Evolutionary conservation across 306 rosid genomes (phyloP).

Genomic region (Malus sieversii): DNA sequence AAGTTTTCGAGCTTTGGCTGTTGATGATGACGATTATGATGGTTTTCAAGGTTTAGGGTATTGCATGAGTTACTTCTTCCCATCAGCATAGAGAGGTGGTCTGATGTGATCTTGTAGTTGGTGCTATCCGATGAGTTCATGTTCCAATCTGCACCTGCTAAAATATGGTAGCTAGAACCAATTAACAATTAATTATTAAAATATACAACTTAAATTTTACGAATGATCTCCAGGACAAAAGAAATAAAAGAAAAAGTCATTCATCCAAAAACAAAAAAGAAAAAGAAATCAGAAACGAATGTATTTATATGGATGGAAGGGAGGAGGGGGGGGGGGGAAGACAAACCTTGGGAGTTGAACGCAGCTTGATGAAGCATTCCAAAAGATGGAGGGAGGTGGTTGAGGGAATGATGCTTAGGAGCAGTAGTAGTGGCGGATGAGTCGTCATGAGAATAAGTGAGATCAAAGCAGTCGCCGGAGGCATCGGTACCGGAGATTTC

Average conservation of each 20-base stretch:
- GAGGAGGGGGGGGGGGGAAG: neutral
- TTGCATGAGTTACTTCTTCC: conserved; percentile 28
- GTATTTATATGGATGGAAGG: neutral
- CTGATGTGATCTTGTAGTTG: conserved; percentile 34
- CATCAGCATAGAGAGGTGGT: conserved; percentile 34
- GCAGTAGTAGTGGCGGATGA: neutral
- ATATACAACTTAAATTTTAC: neutral
- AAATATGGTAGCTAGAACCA: neutral
- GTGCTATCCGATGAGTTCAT: conserved; percentile 26
- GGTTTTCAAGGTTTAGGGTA: conserved; percentile 38
- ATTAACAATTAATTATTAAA: neutral
- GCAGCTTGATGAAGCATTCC: conserved; percentile 22
- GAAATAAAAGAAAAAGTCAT: neutral
- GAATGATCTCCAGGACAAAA: neutral
- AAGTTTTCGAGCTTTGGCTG: conserved; percentile 85
- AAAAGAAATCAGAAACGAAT: neutral
- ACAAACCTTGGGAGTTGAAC: conserved; percentile 31
- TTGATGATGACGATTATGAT: conserved; percentile 23
- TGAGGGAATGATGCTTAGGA: conserved; percentile 23
- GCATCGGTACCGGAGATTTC: conserved; percentile 47
- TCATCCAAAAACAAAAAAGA: neutral
- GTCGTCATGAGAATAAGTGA: conserved; percentile 23
- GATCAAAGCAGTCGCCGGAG: conserved; percentile 49
- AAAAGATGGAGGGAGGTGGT: conserved; percentile 52
- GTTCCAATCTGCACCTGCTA: conserved; percentile 53